Conservation (phyloP, 2,329 filamentous ascomycete genomes). For the Graphiopsis chlorocephala region DNA sequence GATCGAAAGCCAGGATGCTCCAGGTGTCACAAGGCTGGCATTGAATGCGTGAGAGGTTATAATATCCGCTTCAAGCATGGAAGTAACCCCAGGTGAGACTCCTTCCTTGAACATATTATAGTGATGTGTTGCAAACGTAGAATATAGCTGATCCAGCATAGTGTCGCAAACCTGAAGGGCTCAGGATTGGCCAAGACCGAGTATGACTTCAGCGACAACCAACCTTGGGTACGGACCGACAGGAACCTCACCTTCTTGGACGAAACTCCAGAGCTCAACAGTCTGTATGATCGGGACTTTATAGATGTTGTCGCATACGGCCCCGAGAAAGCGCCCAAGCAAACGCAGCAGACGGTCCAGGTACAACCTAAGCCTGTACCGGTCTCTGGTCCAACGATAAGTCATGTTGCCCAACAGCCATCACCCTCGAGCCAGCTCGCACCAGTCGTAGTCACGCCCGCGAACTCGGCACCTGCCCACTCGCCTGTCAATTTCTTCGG, state of each 20-base stretch:
- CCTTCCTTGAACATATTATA: background rate
- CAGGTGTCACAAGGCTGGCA: constrained; percentile 30
- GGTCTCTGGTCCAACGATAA: background rate
- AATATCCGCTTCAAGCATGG: constrained; percentile 35
- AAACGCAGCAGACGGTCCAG: background rate
- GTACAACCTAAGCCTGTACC: background rate
- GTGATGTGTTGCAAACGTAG: background rate
- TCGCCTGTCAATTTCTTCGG: constrained; percentile 11
- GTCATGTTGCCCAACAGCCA: constrained; percentile 11
- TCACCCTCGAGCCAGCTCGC: background rate
- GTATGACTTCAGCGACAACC: constrained; percentile 31
- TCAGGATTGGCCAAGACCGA: constrained; percentile 30
- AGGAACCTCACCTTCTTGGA: constrained; percentile 33
- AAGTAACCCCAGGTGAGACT: constrained; percentile 29
- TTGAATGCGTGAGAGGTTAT: constrained; percentile 32
- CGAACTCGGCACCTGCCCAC: background rate
- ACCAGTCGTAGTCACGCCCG: background rate
- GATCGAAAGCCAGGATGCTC: constrained; percentile 30
- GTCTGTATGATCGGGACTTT: constrained; percentile 31
- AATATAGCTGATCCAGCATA: constrained; percentile 4
- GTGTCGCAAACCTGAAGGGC: constrained; percentile 26
- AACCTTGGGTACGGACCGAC: constrained; percentile 33
- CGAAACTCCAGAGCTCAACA: constrained; percentile 34
- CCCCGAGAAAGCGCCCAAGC: constrained; percentile 12
- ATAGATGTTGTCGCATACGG: constrained; percentile 22